These are phyloP conservation scores for Trichophyton mentagrophytes DNA, from an alignment of 2,329 filamentous ascomycete genomes.

Conservation along the genomic window DNA sequence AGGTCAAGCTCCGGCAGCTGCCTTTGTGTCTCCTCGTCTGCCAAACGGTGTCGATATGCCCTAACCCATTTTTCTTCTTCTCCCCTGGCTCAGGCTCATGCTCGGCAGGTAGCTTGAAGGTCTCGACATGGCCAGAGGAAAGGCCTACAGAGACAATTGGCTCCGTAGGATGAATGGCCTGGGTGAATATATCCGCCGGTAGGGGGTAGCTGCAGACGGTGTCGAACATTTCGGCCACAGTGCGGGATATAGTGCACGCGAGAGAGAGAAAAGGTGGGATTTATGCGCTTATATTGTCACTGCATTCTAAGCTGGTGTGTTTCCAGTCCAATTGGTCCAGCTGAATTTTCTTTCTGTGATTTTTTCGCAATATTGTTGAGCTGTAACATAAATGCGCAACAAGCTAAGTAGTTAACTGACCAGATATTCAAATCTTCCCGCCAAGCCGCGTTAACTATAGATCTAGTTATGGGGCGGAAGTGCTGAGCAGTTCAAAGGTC, in stretches of 20 bases:
- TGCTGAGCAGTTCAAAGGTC: neutral
- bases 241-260: neutral
- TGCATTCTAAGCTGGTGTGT: neutral
- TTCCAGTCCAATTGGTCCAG: neutral
- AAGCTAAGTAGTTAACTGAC: neutral
- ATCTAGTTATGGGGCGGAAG: neutral
- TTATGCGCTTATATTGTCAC: neutral
- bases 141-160: constrained; percentile 79
- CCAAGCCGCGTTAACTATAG: neutral
- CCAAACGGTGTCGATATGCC: constrained; percentile 73
- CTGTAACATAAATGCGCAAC: too few species aligned
- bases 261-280: neutral
- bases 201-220: constrained; percentile 84
- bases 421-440: neutral
- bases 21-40: constrained; percentile 82
- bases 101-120: constrained; percentile 58
- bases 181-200: constrained; percentile 72
- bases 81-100: constrained; percentile 38
- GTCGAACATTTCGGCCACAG: constrained; percentile 56
- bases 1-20: constrained; percentile 72
- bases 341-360: too few species aligned
- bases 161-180: constrained; percentile 71
- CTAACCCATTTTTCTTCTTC: constrained; percentile 47
- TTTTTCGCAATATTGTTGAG: too few species aligned
- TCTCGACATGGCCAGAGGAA: constrained; percentile 72